Conservation (phyloP, 2,329 filamentous ascomycete species). For the Penicillium sp. region DNA sequence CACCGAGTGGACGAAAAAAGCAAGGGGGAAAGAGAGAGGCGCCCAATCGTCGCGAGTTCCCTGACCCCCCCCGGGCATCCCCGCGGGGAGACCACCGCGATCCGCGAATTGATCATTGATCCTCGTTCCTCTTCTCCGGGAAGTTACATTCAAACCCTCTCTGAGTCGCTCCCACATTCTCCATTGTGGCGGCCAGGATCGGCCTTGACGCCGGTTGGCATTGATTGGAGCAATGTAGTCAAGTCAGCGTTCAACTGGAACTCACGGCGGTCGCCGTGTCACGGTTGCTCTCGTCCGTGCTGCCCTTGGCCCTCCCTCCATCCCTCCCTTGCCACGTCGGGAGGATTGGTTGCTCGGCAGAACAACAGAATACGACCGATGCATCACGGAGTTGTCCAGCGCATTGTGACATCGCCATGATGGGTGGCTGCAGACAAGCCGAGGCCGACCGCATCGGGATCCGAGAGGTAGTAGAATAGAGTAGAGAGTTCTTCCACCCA, state of each 20-base stretch:
- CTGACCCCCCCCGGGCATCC: conserved; percentile 26
- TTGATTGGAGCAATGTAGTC: no score
- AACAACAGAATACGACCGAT: conserved; percentile 2
- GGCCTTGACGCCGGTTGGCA: conserved; percentile 6
- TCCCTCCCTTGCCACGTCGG: neutral
- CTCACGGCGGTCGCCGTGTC: conserved; percentile 5
- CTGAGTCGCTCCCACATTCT: neutral
- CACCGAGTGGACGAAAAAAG: neutral
- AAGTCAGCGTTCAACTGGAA: neutral
- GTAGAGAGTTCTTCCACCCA: no score
- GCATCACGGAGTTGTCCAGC: neutral
- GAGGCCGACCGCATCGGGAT: conserved; percentile 20
- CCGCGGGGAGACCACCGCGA: conserved; percentile 30
- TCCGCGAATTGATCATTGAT: conserved; percentile 26
- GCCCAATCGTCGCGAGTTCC: conserved; percentile 11
- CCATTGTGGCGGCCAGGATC: conserved; percentile 11
- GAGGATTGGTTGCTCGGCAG: conserved; percentile 4
- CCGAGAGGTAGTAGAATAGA: no score
- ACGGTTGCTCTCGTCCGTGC: neutral
- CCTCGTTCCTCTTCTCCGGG: conserved; percentile 19
- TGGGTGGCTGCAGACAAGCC: conserved; percentile 10
- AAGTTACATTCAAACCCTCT: conserved; percentile 19
- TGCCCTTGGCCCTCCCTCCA: neutral
- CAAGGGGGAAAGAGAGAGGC: neutral
- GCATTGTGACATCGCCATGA: conserved; percentile 1